Conservation (phyloP, 2,329 filamentous ascomycete species). For the Sarocladiaceae sp. region DNA sequence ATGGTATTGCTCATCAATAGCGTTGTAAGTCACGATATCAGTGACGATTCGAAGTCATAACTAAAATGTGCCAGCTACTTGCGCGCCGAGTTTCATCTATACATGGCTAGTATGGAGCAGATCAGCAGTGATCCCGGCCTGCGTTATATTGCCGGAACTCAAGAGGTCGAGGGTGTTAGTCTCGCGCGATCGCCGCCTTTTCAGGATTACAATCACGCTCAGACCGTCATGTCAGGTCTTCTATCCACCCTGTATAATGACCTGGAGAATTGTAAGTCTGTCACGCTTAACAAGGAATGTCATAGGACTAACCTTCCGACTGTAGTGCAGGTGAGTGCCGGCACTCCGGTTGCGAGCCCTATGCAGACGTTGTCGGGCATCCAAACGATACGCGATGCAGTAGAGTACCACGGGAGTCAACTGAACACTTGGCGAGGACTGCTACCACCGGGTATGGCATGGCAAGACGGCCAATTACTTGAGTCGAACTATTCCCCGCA, state of each 20-base stretch:
- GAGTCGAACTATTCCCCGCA: not conserved
- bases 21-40: not conserved
- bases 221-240: slow-evolving; percentile 49
- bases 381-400: slow-evolving; percentile 21
- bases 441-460: slow-evolving; percentile 47
- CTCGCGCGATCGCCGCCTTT: slow-evolving; percentile 46
- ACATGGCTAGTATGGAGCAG: slow-evolving; percentile 46
- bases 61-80: slow-evolving; percentile 35
- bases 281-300: not conserved
- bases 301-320: not conserved
- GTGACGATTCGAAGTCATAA: not conserved
- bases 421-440: slow-evolving; percentile 52
- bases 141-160: slow-evolving; percentile 44
- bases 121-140: slow-evolving; percentile 48
- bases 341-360: not conserved
- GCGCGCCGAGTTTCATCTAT: slow-evolving; percentile 52
- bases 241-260: slow-evolving; percentile 45
- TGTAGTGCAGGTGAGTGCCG: no score
- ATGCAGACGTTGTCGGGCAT: not conserved
- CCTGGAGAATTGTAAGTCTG: slow-evolving; percentile 43
- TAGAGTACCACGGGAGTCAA: slow-evolving; percentile 46
- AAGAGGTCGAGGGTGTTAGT: slow-evolving; percentile 39
- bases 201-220: slow-evolving; percentile 53
- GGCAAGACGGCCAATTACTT: slow-evolving; percentile 45
- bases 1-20: not conserved